Evolutionary conservation across 116 monocot genomes (phyloP).

Genomic region (Papilionanthe hybrid): DNA sequence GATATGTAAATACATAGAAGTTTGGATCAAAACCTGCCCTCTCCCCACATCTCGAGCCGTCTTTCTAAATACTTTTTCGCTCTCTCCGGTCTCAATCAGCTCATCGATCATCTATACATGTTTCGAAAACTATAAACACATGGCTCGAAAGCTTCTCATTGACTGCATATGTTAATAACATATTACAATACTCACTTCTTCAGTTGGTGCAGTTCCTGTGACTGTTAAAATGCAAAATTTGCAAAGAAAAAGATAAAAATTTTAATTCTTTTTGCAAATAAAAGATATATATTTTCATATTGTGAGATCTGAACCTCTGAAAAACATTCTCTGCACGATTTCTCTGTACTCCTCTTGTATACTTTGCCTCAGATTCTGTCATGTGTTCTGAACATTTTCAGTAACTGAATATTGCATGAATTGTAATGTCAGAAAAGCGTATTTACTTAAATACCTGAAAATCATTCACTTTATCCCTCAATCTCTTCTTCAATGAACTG

Average conservation of each 20-base stretch:
- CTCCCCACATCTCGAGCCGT: conserved; percentile 57
- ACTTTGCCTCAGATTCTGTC: conserved; percentile 40
- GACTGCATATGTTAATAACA: background rate
- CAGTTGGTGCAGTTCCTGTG: conserved; percentile 41
- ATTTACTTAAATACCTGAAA: conserved; percentile 35
- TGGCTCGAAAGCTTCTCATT: background rate
- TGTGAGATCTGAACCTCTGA: conserved; percentile 28
- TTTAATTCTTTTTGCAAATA: background rate
- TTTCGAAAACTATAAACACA: conserved; percentile 1
- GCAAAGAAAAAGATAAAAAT: background rate
- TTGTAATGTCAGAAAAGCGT: background rate
- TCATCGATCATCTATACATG: conserved; percentile 41
- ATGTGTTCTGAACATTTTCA: background rate
- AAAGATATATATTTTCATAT: background rate
- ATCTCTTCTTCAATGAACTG: conserved; percentile 55
- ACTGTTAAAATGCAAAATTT: conserved; percentile 22
- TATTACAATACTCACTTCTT: conserved; percentile 32
- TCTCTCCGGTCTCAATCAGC: conserved; percentile 51
- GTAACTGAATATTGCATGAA: background rate
- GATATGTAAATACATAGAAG: background rate
- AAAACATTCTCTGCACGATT: conserved; percentile 42
- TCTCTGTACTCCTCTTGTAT: conserved; percentile 57
- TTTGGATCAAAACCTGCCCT: conserved; percentile 36
- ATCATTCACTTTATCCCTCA: conserved; percentile 44
- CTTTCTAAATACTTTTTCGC: conserved; percentile 52